Percentiles rank a stretch among this genome's conserved stretches.
Conservation (phyloP, 192 early-diverging fungal genomes). For the Backusella luteola region DNA sequence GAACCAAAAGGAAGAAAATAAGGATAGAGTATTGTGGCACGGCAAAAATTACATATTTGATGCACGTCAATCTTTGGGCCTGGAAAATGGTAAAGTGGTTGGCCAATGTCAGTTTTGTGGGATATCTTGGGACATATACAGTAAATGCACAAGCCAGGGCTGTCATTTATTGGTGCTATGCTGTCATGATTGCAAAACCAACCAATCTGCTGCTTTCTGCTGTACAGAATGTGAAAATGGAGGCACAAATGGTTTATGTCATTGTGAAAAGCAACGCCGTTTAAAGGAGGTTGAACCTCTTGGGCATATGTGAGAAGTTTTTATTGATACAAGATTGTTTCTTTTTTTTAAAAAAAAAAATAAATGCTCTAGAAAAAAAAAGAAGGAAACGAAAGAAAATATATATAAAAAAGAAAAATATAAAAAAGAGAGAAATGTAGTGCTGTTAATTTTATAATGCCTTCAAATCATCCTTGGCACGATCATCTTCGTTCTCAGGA, state of each 20-base stretch:
- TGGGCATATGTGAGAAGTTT: not conserved
- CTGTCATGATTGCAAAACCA: conserved; percentile 28
- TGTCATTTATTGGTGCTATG: conserved; percentile 55
- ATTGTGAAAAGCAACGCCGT: conserved; percentile 20
- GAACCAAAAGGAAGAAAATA: conserved; percentile 27
- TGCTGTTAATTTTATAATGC: conserved; percentile 1
- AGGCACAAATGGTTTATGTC: conserved; percentile 11
- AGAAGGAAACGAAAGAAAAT: not conserved
- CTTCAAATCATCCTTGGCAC: not conserved
- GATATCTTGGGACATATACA: conserved; percentile 39
- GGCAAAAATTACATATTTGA: conserved; percentile 77
- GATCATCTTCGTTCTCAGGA: conserved; percentile 11
- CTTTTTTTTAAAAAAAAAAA: not conserved
- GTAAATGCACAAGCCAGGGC: conserved; percentile 46
- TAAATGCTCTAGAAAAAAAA: conserved; percentile 1
- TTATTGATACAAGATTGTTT: not conserved
- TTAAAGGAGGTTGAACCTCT: conserved; percentile 16
- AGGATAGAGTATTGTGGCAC: conserved; percentile 47
- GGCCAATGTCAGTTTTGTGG: conserved; percentile 41
- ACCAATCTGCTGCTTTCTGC: conserved; percentile 34
- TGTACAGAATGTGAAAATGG: conserved; percentile 37
- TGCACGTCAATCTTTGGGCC: conserved; percentile 55
- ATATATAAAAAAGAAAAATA: not conserved
- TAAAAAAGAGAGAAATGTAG: not conserved
- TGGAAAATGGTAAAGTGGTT: conserved; percentile 12